Percentiles rank a stretch among this genome's conserved stretches.
phyloP scores from a whole-genome alignment of 805 yeast species.

The Scheffersomyces amazonensis region DNA sequence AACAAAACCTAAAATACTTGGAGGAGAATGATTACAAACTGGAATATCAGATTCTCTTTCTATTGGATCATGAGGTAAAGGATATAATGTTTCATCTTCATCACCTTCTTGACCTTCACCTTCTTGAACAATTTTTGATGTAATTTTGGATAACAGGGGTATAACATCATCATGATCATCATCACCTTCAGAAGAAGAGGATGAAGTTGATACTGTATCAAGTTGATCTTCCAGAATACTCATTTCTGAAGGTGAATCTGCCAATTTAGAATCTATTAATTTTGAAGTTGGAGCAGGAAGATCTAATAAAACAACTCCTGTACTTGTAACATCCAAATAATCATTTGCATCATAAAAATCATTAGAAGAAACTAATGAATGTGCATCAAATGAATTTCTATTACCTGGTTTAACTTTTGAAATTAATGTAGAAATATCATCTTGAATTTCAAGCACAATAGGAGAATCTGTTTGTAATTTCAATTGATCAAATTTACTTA shows the following conservation, averaged over 20 bases:
- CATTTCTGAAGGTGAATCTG: constrained; percentile 6
- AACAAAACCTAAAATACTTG: constrained; percentile 73
- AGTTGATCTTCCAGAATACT: constrained; percentile 15
- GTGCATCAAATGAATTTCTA: constrained; percentile 16
- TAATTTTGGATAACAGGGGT: not conserved
- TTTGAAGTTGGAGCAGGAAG: constrained; percentile 7
- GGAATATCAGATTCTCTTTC: constrained; percentile 58
- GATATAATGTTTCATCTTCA: constrained; percentile 49
- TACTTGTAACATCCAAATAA: constrained; percentile 42
- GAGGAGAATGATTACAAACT: constrained; percentile 66
- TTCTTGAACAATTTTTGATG: not conserved
- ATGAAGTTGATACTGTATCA: constrained; percentile 15
- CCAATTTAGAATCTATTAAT: not conserved
- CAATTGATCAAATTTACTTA: constrained; percentile 19
- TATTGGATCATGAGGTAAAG: constrained; percentile 54
- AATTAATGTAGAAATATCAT: constrained; percentile 18
- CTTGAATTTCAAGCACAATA: constrained; percentile 10
- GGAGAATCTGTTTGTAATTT: constrained; percentile 10
- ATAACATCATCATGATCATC: constrained; percentile 3
- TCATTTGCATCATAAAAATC: constrained; percentile 66
- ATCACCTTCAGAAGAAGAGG: constrained; percentile 13
- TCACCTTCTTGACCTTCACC: constrained; percentile 6
- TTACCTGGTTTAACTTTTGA: constrained; percentile 9
- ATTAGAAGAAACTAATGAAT: constrained; percentile 26
- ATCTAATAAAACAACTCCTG: constrained; percentile 53